Evolutionary conservation across 192 early-diverging fungal species (phyloP).

Genomic region (Dimargaris verticillata): DNA sequence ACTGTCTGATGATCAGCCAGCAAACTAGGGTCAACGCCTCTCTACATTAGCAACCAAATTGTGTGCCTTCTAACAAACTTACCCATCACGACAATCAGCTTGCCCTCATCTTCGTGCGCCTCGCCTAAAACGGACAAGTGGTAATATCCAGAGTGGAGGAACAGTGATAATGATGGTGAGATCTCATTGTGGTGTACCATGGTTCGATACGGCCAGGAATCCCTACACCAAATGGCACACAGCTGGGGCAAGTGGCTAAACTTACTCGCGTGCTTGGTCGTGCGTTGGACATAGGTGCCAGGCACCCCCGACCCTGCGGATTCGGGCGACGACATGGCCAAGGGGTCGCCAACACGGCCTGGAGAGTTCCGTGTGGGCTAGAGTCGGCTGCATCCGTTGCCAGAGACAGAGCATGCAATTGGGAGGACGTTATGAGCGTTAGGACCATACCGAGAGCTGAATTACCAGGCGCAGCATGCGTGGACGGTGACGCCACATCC

Average conservation of each 20-base stretch:
- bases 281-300: constrained; percentile 10
- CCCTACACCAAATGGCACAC: too few relatives aligned
- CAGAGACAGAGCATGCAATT: too few relatives aligned
- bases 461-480: too few relatives aligned
- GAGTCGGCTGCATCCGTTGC: too few relatives aligned
- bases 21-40: constrained; percentile 1
- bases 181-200: neutral
- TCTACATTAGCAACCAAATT: neutral
- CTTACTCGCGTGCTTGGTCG: neutral
- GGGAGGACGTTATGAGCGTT: too few relatives aligned
- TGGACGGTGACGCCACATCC: too few relatives aligned
- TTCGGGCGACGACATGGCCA: constrained; percentile 7
- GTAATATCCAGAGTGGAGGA: neutral
- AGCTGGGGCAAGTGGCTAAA: neutral
- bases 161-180: neutral
- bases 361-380: too few relatives aligned
- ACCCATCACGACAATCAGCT: constrained; percentile 90
- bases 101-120: constrained; percentile 58
- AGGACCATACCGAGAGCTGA: too few relatives aligned
- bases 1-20: neutral
- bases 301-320: constrained; percentile 9
- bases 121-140: neutral
- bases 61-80: too few relatives aligned
- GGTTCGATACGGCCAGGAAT: neutral
- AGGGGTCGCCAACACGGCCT: too few relatives aligned